Conservation (phyloP, 139 green algal genomes). For the Tetradesmus obliquus region DNA sequence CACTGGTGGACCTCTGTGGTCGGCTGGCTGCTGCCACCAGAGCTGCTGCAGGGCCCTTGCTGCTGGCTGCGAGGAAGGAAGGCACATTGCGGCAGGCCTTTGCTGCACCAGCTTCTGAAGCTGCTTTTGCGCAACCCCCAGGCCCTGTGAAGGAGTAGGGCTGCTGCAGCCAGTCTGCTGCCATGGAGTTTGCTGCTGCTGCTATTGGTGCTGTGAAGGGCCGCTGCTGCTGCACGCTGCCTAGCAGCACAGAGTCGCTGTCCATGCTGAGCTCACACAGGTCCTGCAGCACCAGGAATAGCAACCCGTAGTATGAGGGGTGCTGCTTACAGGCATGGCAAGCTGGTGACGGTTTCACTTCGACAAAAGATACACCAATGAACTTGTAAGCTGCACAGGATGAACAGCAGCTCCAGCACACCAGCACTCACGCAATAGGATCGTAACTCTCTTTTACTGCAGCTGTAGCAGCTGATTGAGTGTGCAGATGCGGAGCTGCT, state of each 20-base stretch:
- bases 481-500: too few species aligned
- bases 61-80: neutral
- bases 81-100: neutral
- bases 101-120: neutral
- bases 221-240: slow-evolving; percentile 28
- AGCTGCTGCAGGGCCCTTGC: neutral
- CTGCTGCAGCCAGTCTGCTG: neutral
- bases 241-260: slow-evolving; percentile 25
- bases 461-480: too few species aligned
- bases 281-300: neutral
- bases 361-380: too few species aligned
- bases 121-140: neutral
- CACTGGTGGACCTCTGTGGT: neutral
- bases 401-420: too few species aligned
- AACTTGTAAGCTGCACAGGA: too few species aligned
- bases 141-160: neutral
- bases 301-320: too few species aligned
- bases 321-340: too few species aligned
- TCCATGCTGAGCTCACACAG: slow-evolving; percentile 11
- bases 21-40: neutral
- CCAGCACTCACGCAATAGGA: too few species aligned
- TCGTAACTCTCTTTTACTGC: too few species aligned
- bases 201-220: neutral
- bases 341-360: too few species aligned
- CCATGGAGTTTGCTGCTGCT: neutral